These are phyloP conservation scores for Pyrenophora seminiperda DNA, from an alignment of 2,329 filamentous ascomycete species.

Conservation along the genomic window DNA sequence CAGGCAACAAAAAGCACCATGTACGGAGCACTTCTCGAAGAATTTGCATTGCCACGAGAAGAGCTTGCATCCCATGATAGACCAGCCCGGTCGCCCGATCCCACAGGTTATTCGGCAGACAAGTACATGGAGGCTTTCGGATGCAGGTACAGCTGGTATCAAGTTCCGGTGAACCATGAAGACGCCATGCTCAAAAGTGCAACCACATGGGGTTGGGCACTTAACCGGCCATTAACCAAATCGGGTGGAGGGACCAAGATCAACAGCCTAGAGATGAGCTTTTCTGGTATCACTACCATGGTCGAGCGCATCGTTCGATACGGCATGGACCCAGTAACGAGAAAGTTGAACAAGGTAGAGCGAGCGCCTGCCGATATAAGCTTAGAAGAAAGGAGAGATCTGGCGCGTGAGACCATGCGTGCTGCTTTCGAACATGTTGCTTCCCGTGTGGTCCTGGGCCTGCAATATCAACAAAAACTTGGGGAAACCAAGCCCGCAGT, in stretches of 20 bases:
- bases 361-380: slow-evolving; percentile 52
- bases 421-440: slow-evolving; percentile 86
- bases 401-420: slow-evolving; percentile 77
- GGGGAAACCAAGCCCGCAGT: slow-evolving; percentile 56
- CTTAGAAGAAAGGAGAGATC: slow-evolving; percentile 65
- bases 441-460: slow-evolving; percentile 71
- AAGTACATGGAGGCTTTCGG: slow-evolving; percentile 24
- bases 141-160: slow-evolving; percentile 57
- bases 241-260: slow-evolving; percentile 40
- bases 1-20: slow-evolving; percentile 66
- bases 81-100: not conserved
- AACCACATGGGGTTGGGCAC: slow-evolving; percentile 66
- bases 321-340: slow-evolving; percentile 37
- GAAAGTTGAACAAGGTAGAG: slow-evolving; percentile 35
- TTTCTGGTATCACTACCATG: slow-evolving; percentile 71
- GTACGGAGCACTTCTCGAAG: slow-evolving; percentile 80
- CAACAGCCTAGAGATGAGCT: slow-evolving; percentile 53
- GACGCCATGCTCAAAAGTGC: slow-evolving; percentile 59
- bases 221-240: slow-evolving; percentile 70
- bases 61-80: slow-evolving; percentile 4
- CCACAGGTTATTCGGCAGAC: slow-evolving; percentile 21
- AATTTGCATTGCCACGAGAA: slow-evolving; percentile 70
- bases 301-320: slow-evolving; percentile 63
- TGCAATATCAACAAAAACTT: slow-evolving; percentile 51
- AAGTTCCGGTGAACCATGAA: slow-evolving; percentile 62